Percentiles rank a stretch among this genome's conserved stretches.
Conservation (phyloP, 208 protist genomes). For the Crithidia brevicula region DNA sequence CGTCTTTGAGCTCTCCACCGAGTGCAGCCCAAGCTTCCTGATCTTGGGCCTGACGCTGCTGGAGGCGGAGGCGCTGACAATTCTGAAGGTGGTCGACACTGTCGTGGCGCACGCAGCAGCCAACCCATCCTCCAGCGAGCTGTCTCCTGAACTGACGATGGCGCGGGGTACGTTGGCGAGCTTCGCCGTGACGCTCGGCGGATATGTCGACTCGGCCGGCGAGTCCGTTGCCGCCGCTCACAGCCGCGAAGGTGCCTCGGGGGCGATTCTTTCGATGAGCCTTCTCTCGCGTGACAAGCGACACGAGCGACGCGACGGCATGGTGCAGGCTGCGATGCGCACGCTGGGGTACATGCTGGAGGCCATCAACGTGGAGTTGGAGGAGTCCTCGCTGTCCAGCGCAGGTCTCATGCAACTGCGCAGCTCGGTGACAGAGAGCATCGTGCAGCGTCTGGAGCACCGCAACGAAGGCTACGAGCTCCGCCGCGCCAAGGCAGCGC, state of each 20-base stretch:
- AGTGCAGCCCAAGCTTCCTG: constrained; percentile 80
- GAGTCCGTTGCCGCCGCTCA: constrained; percentile 29
- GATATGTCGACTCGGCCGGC: constrained; percentile 34
- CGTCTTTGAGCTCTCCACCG: constrained; percentile 77
- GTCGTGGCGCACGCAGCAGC: constrained; percentile 42
- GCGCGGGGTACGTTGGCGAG: constrained; percentile 10
- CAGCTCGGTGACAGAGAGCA: constrained; percentile 51
- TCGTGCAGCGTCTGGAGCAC: constrained; percentile 67
- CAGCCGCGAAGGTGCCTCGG: constrained; percentile 17
- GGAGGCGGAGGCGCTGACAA: constrained; percentile 75
- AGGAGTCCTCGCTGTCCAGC: constrained; percentile 41
- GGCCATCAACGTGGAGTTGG: constrained; percentile 78
- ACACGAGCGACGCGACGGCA: constrained; percentile 50
- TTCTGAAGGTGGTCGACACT: constrained; percentile 58
- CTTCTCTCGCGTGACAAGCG: constrained; percentile 33
- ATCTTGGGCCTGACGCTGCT: constrained; percentile 68
- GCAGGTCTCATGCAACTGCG: constrained; percentile 32
- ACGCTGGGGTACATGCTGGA: constrained; percentile 73
- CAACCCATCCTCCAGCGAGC: constrained; percentile 37
- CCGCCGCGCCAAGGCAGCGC: constrained; percentile 22
- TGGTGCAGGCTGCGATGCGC: constrained; percentile 62
- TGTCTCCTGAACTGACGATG: constrained; percentile 27
- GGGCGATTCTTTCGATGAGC: constrained; percentile 7
- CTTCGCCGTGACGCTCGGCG: constrained; percentile 31
- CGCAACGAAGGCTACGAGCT: constrained; percentile 63